Evolutionary conservation across 2,329 filamentous ascomycete species (phyloP), one percentile per base, ranked within the genome.

Genomic region (Cladosporium oxysporum): DNA sequence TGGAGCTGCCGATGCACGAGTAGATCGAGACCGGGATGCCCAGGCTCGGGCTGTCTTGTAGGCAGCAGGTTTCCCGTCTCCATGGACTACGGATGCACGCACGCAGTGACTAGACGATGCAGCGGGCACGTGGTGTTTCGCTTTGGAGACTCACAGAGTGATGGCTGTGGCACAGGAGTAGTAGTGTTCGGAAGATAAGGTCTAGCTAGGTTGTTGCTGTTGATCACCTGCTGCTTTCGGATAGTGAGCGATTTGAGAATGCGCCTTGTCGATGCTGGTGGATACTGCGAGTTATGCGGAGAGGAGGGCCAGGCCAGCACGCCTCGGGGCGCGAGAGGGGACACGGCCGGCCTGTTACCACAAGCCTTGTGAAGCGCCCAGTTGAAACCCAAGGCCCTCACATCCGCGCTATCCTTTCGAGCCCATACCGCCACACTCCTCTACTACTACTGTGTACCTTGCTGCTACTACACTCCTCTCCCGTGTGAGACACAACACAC

Each of bases 401-500:
- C 41, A 21, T 47, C n/a, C 41, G 41, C 41, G 8, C 41, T 21
- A 21, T 47, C 21, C 41, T 47, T 47, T n/a, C n/a, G 3, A 21
- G 23, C 23, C 23, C 41, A 47, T 47, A 47, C 41, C 41, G 41
- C 41, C n/a, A 47, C 41, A 47, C 41, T 47, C 16, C 12, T 7
- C 41, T 47, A 6, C n/a, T 47, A 3, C 41, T 21, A n/a, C n/a
- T n/a, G n/a, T n/a, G 41, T 47, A n/a, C 41, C 41, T 47, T 47
- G 41, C 41, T 47, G 28, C 23, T 55, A 18, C 41, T 29, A n/a
- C 35, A 18, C 58, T 60, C 11, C 4, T 8, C 41, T 16, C 8
- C 31, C 6, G n/a, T 26, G 7, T 60, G 58, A 60, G 58, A 60
- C 58, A 60, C 58, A 60, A 60, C 41, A 60, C 58, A 49, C 58